phyloP scores from a whole-genome alignment of 192 early-diverging fungal genomes.

The Backusella morwellensis region DNA sequence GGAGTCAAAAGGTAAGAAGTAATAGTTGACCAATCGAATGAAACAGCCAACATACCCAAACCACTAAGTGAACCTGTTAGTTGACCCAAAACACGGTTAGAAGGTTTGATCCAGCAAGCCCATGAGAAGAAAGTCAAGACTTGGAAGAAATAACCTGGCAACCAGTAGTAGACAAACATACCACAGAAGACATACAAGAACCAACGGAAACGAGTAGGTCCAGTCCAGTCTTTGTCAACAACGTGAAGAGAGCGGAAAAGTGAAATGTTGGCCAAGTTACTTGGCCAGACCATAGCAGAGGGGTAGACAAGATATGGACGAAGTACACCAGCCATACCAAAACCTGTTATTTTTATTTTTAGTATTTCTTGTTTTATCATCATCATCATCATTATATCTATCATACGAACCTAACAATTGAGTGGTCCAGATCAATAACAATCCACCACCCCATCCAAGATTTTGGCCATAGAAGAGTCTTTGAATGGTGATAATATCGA shows the following conservation, averaged over 20 bases:
- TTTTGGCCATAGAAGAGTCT: conserved; percentile 54
- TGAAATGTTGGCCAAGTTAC: conserved; percentile 70
- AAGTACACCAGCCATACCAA: conserved; percentile 64
- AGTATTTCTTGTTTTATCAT: background rate
- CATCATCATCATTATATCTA: background rate
- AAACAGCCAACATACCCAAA: conserved; percentile 51
- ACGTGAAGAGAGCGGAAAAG: conserved; percentile 76
- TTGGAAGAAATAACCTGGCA: conserved; percentile 56
- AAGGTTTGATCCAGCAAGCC: conserved; percentile 51
- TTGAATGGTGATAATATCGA: conserved; percentile 56
- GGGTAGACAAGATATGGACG: conserved; percentile 86
- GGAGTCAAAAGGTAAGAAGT: conserved; percentile 42
- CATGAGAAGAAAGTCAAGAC: conserved; percentile 48
- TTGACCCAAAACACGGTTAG: conserved; percentile 42
- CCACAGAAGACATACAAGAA: conserved; percentile 54
- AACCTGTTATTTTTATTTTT: conserved; percentile 19
- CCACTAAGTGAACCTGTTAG: conserved; percentile 47
- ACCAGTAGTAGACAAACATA: conserved; percentile 56
- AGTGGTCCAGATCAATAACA: conserved; percentile 56
- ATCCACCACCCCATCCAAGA: conserved; percentile 50
- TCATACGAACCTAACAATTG: conserved; percentile 17
- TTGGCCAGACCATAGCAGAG: conserved; percentile 86
- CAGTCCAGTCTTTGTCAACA: conserved; percentile 14
- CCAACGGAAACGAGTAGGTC: conserved; percentile 52
- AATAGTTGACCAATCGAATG: conserved; percentile 60